phyloP scores from a whole-genome alignment of 768 basidiomycete species.

The Panus rudis region DNA sequence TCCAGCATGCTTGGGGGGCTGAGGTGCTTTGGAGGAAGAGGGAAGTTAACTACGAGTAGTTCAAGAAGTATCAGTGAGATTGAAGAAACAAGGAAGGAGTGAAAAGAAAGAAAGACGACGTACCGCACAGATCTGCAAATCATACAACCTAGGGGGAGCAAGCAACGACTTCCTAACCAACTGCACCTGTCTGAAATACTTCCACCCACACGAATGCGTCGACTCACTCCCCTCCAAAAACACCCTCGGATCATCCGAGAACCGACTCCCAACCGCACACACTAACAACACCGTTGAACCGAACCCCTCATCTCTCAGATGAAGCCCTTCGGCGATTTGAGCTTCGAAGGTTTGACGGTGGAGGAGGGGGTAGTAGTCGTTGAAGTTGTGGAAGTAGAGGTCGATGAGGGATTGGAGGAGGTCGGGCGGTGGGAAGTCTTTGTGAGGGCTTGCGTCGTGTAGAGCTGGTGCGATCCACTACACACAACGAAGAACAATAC shows the following conservation, averaged over 20 bases:
- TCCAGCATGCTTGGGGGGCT: constrained; percentile 49
- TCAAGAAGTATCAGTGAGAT: constrained; percentile 20
- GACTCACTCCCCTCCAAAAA: constrained; percentile 20
- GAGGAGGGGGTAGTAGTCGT: constrained; percentile 38
- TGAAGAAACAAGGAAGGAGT: constrained; percentile 21
- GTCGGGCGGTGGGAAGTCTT: constrained; percentile 27
- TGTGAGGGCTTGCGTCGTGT: constrained; percentile 21
- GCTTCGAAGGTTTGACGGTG: constrained; percentile 40
- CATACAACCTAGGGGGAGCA: constrained; percentile 52
- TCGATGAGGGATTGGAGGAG: constrained; percentile 38
- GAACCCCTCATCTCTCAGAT: constrained; percentile 37
- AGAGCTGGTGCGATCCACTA: constrained; percentile 23
- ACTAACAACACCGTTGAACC: constrained; percentile 39
- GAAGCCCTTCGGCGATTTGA: constrained; percentile 29
- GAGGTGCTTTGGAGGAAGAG: constrained; percentile 37
- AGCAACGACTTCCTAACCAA: constrained; percentile 52
- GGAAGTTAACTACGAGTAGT: constrained; percentile 27
- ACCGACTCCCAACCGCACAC: constrained; percentile 43
- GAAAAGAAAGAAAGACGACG: background rate
- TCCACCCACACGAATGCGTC: constrained; percentile 34
- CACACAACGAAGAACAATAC: background rate
- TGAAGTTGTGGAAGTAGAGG: constrained; percentile 38
- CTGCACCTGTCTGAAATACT: constrained; percentile 54
- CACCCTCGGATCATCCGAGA: constrained; percentile 46
- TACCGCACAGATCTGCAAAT: constrained; percentile 51